A percentile compares a stretch with the other conserved stretches of the same genome.
Conservation (phyloP, 1,284 basidiomycete species). For the Rhodotorula mucilaginosa region DNA sequence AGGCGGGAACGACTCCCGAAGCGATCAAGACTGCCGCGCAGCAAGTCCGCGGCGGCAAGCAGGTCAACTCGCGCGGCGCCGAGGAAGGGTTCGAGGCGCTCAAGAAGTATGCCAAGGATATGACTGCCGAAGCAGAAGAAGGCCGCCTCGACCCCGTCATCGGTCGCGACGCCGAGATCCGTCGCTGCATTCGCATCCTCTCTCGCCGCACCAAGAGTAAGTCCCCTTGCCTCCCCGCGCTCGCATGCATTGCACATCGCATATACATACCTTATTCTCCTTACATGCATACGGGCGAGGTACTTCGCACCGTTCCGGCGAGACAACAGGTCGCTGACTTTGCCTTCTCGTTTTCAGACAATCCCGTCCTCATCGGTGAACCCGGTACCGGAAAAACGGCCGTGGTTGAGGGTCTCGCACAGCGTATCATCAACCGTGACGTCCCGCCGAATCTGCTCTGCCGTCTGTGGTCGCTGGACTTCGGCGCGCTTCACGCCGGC, state of each 20-base stretch:
- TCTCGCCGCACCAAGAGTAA: constrained; percentile 62
- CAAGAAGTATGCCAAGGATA: constrained; percentile 49
- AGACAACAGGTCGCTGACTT: not conserved
- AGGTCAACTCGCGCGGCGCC: constrained; percentile 75
- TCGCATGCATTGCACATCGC: too few relatives aligned
- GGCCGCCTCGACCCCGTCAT: constrained; percentile 61
- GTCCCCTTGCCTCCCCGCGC: not conserved
- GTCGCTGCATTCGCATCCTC: constrained; percentile 66
- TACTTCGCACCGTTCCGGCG: too few relatives aligned
- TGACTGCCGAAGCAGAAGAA: constrained; percentile 49
- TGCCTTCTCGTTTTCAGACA: constrained; percentile 52
- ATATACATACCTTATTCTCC: too few relatives aligned
- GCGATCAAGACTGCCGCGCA: constrained; percentile 75
- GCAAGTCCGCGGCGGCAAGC: constrained; percentile 72
- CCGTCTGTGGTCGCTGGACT: constrained; percentile 65
- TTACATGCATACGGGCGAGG: too few relatives aligned
- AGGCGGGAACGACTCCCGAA: constrained; percentile 68
- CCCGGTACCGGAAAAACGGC: constrained; percentile 60
- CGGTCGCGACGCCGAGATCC: constrained; percentile 56
- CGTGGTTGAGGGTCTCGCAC: constrained; percentile 92
- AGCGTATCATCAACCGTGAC: constrained; percentile 80
- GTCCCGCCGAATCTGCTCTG: constrained; percentile 66
- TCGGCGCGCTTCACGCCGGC: constrained; percentile 89
- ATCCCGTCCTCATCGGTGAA: constrained; percentile 88
- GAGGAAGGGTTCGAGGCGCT: constrained; percentile 85